Evolutionary conservation across 2,329 filamentous ascomycete species (phyloP).

Genomic region (Diaporthe capsici): DNA sequence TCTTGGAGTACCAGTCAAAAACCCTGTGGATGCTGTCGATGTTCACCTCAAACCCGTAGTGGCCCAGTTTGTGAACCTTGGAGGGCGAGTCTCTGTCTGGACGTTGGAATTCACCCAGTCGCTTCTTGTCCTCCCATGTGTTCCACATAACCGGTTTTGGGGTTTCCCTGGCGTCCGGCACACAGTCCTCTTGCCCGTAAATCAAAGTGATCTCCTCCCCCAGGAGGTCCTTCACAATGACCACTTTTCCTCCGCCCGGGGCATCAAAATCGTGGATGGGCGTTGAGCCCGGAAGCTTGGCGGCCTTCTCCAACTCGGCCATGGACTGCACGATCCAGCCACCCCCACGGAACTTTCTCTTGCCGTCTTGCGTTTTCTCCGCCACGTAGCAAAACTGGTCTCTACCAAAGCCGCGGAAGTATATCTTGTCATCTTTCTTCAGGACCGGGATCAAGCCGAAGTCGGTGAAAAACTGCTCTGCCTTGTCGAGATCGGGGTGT

Average conservation of each 20-base stretch:
- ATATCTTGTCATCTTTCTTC: conserved; percentile 5
- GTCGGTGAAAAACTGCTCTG: conserved; percentile 5
- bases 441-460: conserved; percentile 12
- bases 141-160: conserved; percentile 10
- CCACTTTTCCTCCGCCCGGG: conserved; percentile 14
- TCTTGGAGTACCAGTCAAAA: conserved; percentile 4
- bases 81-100: conserved; percentile 1
- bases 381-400: conserved; percentile 31
- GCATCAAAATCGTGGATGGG: conserved; percentile 3
- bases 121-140: conserved; percentile 20
- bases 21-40: not conserved
- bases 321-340: conserved; percentile 18
- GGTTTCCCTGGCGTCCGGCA: not conserved
- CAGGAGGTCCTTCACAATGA: not conserved
- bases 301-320: conserved; percentile 15
- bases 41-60: conserved; percentile 16
- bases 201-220: not conserved
- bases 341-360: conserved; percentile 4
- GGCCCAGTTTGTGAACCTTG: conserved; percentile 14
- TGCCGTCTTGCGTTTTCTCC: conserved; percentile 18
- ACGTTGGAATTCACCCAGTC: conserved; percentile 27
- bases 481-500: conserved; percentile 8
- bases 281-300: conserved; percentile 14
- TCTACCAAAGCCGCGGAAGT: conserved; percentile 16
- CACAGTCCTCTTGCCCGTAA: not conserved